Conservation (phyloP, 306 rosid species). For the Vicia villosa region DNA sequence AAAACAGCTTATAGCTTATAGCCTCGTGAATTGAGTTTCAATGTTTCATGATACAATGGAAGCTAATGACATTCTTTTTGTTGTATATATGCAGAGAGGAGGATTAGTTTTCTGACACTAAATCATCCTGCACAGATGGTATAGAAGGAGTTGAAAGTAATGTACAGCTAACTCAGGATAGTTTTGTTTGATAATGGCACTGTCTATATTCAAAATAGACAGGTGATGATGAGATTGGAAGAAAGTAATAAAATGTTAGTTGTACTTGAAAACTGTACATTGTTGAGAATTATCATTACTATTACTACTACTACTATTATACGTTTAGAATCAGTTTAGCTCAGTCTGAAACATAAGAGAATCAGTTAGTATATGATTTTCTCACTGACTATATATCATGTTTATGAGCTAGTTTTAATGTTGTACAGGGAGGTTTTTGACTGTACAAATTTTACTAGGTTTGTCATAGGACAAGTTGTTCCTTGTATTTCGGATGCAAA, state of each 20-base stretch:
- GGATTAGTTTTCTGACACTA: slow-evolving; percentile 77
- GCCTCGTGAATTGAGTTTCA: neutral
- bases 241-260: slow-evolving; percentile 62
- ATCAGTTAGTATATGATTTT: slow-evolving; percentile 46
- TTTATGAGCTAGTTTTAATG: slow-evolving; percentile 41
- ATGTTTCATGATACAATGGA: neutral
- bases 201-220: slow-evolving; percentile 48
- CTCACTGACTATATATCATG: slow-evolving; percentile 6
- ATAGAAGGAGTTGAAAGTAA: slow-evolving; percentile 51
- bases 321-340: slow-evolving; percentile 61
- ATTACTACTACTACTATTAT: too few relatives aligned
- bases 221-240: slow-evolving; percentile 35
- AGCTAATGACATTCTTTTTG: too few relatives aligned
- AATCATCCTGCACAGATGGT: slow-evolving; percentile 74
- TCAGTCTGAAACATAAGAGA: slow-evolving; percentile 37
- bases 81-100: slow-evolving; percentile 76
- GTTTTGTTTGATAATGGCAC: slow-evolving; percentile 37
- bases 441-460: slow-evolving; percentile 49
- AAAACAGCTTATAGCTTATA: neutral
- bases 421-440: slow-evolving; percentile 43
- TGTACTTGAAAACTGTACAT: slow-evolving; percentile 92
- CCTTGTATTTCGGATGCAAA: slow-evolving; percentile 35
- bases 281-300: slow-evolving; percentile 38
- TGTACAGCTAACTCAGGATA: slow-evolving; percentile 89
- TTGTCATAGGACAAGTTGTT: slow-evolving; percentile 16